phyloP scores from a whole-genome alignment of 805 yeast genomes.

The Candida koratica region DNA sequence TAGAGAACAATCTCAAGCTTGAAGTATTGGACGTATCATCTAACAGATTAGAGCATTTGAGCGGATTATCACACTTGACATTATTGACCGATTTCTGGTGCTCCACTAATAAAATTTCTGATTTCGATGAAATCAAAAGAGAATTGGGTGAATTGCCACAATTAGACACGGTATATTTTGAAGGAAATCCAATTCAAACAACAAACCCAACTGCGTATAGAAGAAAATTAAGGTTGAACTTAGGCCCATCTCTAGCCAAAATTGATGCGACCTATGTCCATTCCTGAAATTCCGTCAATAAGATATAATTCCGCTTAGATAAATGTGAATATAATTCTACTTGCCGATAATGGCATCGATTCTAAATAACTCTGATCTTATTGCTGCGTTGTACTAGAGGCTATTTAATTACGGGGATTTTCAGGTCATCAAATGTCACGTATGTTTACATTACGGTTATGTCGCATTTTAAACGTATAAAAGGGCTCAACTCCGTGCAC shows the following conservation, averaged over 20 bases:
- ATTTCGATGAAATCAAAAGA: conserved; percentile 63
- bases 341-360: too few species aligned
- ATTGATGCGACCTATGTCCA: conserved; percentile 83
- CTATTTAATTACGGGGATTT: too few species aligned
- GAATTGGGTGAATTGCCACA: conserved; percentile 60
- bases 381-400: too few species aligned
- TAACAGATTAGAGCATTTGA: conserved; percentile 60
- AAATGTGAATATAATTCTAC: too few species aligned
- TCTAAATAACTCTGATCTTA: too few species aligned
- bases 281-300: not conserved
- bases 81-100: conserved; percentile 94
- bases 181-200: conserved; percentile 83
- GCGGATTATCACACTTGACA: conserved; percentile 58
- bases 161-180: conserved; percentile 87
- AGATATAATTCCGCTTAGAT: not conserved
- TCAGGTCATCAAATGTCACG: too few species aligned
- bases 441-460: too few species aligned
- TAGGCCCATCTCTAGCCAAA: conserved; percentile 69
- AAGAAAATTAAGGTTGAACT: conserved; percentile 68
- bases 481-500: too few species aligned
- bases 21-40: conserved; percentile 78
- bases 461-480: too few species aligned
- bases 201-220: conserved; percentile 77
- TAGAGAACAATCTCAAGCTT: conserved; percentile 65
- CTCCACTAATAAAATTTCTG: conserved; percentile 65